These are phyloP conservation scores for Lactifluus rugatus DNA, from an alignment of 768 basidiomycete genomes.

Conservation along the genomic window DNA sequence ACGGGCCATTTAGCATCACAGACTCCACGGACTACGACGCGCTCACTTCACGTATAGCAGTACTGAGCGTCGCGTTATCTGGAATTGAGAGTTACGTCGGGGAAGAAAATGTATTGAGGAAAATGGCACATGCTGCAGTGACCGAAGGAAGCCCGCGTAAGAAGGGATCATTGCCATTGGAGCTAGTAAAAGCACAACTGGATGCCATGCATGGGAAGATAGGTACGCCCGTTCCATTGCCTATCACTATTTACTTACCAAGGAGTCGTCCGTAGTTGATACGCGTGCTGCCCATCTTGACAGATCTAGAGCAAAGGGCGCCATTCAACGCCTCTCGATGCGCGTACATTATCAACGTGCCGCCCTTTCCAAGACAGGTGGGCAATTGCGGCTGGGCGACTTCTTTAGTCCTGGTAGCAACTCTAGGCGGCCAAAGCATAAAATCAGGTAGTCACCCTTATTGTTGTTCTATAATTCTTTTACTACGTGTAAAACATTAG, in stretches of 20 bases:
- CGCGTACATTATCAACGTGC: constrained; percentile 53
- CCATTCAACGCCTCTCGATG: constrained; percentile 53
- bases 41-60: constrained; percentile 42
- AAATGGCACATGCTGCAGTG: neutral
- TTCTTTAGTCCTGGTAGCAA: constrained; percentile 10
- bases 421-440: constrained; percentile 7
- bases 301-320: constrained; percentile 63
- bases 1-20: constrained; percentile 25
- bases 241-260: neutral
- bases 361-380: constrained; percentile 24
- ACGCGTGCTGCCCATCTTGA: constrained; percentile 68
- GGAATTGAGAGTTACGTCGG: constrained; percentile 48
- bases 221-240: constrained; percentile 38
- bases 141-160: constrained; percentile 23
- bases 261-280: constrained; percentile 38
- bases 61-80: constrained; percentile 51
- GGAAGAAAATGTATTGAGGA: constrained; percentile 29
- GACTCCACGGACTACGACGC: constrained; percentile 46
- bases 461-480: neutral
- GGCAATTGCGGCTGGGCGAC: constrained; percentile 4
- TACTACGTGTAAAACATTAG: neutral
- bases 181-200: constrained; percentile 38
- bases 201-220: constrained; percentile 51
- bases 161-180: constrained; percentile 36
- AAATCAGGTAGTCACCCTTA: neutral